Evolutionary conservation across 306 rosid species (phyloP).

Genomic region (Elaeagnus macrophylla): DNA sequence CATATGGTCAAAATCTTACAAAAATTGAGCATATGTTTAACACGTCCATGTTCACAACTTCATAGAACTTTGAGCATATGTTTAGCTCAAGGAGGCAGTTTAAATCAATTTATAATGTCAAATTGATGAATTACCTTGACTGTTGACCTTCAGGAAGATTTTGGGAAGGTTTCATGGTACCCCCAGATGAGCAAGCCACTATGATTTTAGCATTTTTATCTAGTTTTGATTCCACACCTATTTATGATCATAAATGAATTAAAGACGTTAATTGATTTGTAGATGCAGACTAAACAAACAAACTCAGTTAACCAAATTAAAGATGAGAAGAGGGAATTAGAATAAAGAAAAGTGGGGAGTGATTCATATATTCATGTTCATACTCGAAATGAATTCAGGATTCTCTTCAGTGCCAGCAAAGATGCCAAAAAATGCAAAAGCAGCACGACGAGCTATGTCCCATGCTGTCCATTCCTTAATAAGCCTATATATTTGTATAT

Average conservation of each 20-base stretch:
- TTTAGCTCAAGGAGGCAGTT: not conserved
- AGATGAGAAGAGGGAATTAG: not conserved
- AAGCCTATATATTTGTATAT: slow-evolving; percentile 92
- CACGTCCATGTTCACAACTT: too few species aligned
- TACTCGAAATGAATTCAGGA: slow-evolving; percentile 76
- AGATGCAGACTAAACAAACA: slow-evolving; percentile 4
- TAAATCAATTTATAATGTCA: not conserved
- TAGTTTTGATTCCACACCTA: slow-evolving; percentile 72
- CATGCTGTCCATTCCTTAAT: slow-evolving; percentile 99
- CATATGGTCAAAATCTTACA: too few species aligned
- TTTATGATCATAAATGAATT: slow-evolving; percentile 3
- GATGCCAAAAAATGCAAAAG: slow-evolving; percentile 94
- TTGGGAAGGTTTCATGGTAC: slow-evolving; percentile 89
- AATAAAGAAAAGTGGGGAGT: too few species aligned
- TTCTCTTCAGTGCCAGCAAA: slow-evolving; percentile 97
- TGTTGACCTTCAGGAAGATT: slow-evolving; percentile 95
- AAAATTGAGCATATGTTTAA: too few species aligned
- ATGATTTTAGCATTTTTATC: slow-evolving; percentile 69
- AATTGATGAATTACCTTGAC: slow-evolving; percentile 48
- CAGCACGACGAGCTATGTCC: slow-evolving; percentile 97
- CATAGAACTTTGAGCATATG: too few species aligned
- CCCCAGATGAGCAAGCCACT: slow-evolving; percentile 87
- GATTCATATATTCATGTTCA: slow-evolving; percentile 12
- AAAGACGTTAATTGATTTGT: slow-evolving; percentile 6
- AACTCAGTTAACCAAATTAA: slow-evolving; percentile 1